Conservation (phyloP, 192 early-diverging fungal genomes). For the Pilaira anomala region DNA sequence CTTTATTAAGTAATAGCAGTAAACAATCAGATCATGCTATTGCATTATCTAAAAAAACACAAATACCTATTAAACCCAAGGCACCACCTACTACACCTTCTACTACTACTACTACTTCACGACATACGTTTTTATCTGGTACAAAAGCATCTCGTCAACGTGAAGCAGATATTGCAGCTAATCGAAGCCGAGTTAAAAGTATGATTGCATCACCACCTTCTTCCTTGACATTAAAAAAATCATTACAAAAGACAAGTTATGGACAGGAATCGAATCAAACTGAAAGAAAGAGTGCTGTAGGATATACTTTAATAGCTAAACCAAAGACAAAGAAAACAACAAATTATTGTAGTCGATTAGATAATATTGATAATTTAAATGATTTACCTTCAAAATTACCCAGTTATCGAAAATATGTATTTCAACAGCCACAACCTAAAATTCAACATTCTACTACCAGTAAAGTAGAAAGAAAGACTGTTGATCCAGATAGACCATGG, state of each 20-base stretch:
- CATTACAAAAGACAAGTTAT: not conserved
- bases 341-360: not conserved
- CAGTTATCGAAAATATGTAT: not conserved
- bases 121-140: not conserved
- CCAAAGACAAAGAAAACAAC: not conserved
- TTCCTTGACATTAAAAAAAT: not conserved
- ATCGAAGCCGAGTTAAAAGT: not conserved
- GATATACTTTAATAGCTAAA: not conserved
- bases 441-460: no score
- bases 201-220: not conserved
- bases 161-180: not conserved
- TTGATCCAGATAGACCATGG: slow-evolving; percentile 19
- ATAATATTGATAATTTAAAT: slow-evolving; percentile 12
- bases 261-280: not conserved
- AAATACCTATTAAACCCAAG: not conserved
- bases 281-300: not conserved
- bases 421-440: no score
- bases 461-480: not conserved
- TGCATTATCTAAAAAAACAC: not conserved
- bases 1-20: not conserved
- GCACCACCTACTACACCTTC: not conserved
- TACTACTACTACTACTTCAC: not conserved
- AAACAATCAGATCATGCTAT: not conserved
- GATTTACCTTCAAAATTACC: not conserved
- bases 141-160: slow-evolving; percentile 15